Evolutionary conservation across 768 basidiomycete genomes (phyloP).

Genomic region (Termitomyces sp.): DNA sequence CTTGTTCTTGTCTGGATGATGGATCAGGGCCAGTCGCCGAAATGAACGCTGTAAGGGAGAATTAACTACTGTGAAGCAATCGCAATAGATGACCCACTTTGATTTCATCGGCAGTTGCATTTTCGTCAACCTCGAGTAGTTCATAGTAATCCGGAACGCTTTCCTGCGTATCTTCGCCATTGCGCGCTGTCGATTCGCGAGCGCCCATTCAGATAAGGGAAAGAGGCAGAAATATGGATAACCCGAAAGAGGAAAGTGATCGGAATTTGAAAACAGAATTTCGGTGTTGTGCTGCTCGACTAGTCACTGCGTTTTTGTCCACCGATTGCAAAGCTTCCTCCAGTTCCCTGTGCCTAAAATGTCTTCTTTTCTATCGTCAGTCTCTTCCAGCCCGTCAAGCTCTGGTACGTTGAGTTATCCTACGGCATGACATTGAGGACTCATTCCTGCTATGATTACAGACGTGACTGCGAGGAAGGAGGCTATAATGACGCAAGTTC

Average conservation of each 20-base stretch:
- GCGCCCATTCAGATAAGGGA: slow-evolving; percentile 52
- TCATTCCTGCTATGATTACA: slow-evolving; percentile 10
- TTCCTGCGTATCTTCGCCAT: slow-evolving; percentile 11
- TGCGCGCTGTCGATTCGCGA: slow-evolving; percentile 50
- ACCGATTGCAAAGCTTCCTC: neutral
- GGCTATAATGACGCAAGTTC: slow-evolving; percentile 57
- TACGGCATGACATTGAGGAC: neutral
- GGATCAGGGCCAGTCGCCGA: slow-evolving; percentile 75
- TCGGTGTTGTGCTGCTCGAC: neutral
- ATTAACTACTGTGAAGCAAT: neutral
- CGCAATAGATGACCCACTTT: slow-evolving; percentile 43
- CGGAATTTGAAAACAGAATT: slow-evolving; percentile 12
- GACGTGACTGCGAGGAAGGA: slow-evolving; percentile 47
- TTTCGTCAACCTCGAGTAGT: slow-evolving; percentile 74
- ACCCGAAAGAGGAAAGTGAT: slow-evolving; percentile 12
- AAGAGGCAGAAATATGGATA: neutral
- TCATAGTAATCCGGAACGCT: slow-evolving; percentile 70
- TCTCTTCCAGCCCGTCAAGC: neutral
- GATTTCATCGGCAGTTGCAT: slow-evolving; percentile 84
- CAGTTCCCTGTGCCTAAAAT: neutral
- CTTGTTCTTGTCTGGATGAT: slow-evolving; percentile 87
- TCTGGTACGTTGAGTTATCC: neutral
- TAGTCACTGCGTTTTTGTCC: neutral
- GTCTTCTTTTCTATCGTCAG: slow-evolving; percentile 8
- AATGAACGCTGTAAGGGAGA: slow-evolving; percentile 60